Conservation (phyloP, 2,329 filamentous ascomycete genomes). For the Colletotrichum paranaense region DNA sequence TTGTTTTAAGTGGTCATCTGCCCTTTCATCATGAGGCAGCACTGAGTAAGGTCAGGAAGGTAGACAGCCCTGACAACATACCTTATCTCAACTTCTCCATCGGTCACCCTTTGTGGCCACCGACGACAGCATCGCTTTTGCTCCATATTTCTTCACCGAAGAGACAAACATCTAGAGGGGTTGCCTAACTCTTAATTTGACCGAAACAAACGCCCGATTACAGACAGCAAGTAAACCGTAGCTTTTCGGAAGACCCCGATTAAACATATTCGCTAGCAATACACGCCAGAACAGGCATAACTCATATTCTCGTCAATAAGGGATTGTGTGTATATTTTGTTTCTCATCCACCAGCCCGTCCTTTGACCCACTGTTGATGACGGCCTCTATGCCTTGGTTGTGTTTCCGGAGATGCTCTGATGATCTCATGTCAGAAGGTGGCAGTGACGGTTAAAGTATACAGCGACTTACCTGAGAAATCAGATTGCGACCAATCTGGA, state of each 20-base stretch:
- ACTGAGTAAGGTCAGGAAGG: neutral
- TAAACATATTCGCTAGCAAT: constrained; percentile 7
- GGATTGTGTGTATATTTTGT: neutral
- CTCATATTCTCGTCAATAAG: constrained; percentile 11
- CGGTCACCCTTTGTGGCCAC: constrained; percentile 17
- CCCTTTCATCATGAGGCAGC: neutral
- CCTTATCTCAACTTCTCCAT: neutral
- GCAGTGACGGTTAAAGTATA: neutral
- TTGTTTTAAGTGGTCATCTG: neutral
- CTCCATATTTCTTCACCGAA: neutral
- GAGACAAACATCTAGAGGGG: neutral
- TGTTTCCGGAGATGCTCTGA: constrained; percentile 28
- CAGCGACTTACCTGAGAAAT: constrained; percentile 57
- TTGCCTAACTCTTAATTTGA: neutral
- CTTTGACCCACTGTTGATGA: neutral
- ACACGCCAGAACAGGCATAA: neutral
- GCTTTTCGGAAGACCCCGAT: neutral
- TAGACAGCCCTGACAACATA: neutral
- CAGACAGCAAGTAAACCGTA: neutral
- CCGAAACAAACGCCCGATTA: neutral
- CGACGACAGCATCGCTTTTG: neutral
- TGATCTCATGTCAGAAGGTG: neutral
- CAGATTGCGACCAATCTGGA: constrained; percentile 64
- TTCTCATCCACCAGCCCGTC: neutral
- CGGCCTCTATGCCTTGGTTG: constrained; percentile 16